Base-by-base conservation (phyloP, 2,329 filamentous ascomycete species). In the Gaeumannomyces tritici region DNA sequence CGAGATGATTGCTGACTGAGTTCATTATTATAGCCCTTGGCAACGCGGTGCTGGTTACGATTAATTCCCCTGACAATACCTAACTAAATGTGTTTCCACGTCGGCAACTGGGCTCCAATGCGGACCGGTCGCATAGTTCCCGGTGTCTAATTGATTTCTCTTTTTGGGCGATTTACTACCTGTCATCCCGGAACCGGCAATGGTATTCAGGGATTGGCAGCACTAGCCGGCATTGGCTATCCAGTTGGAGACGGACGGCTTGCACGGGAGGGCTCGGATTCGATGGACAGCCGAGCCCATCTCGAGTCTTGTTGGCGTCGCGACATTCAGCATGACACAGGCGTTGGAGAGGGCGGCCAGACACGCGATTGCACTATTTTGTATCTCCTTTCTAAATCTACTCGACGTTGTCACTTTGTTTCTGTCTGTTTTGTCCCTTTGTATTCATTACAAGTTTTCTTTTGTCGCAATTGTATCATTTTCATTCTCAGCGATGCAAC, bases 31-130 rank as follows among this genome's bases (percentile, higher is more conserved):
- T 66, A 83, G 80, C 72, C 80, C 80, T 65, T 83, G 81, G 81
- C 80, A 83, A 73, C 79, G 80, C 67, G 81, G 81, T 67, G 81
- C 81, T 62, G 81, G 81, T 65, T 83, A 83, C 70, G 81, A 83
- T 58, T 74, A 78, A 55, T 35, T 35, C 29, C 31, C 26, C 21
- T 29, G 21, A 60, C 54, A 31, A 60, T 29, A n/a, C n/a, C 35
- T 31, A 8, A 70, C 62, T 70, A 66, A 70, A 33, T 31, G 35
- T 55, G 47, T 47, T 51, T 51, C 42, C 21, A 9, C 42, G 42
- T 21, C 42, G 42, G 42, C 42, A 51, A 35, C 21, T 21, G 21
- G 18, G 21, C 8, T 11, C 18, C 42, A 9, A 21, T n/a, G 21
- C 42, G 42, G 42, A 51, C 2, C 18, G 18, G 3, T n/a, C 42